A percentile compares a stretch with the other conserved stretches of the same genome.
These are phyloP conservation scores for Phytophthora tentaculata DNA, from an alignment of 352 stramenopile species.

Conservation along the genomic window DNA sequence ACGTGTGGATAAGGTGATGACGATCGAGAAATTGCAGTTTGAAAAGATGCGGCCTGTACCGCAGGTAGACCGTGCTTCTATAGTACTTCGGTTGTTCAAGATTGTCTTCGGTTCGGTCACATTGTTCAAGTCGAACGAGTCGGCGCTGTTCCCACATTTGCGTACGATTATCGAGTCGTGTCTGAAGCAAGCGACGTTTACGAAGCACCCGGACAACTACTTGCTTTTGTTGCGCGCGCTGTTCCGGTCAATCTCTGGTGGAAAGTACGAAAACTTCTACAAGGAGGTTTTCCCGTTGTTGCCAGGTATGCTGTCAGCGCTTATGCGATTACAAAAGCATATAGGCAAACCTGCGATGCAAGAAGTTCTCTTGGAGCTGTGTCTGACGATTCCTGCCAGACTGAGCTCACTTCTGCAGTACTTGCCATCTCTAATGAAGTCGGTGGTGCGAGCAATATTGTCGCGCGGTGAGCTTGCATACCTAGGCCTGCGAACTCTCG, in stretches of 20 bases:
- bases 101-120: slow-evolving; percentile 97
- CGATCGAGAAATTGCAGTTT: slow-evolving; percentile 76
- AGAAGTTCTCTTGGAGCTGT: slow-evolving; percentile 95
- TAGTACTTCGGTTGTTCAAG: slow-evolving; percentile 94
- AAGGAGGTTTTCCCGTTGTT: slow-evolving; percentile 96
- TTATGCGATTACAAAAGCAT: slow-evolving; percentile 93
- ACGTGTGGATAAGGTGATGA: slow-evolving; percentile 76
- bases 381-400: slow-evolving; percentile 95
- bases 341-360: slow-evolving; percentile 89
- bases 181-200: slow-evolving; percentile 91
- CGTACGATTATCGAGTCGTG: slow-evolving; percentile 94
- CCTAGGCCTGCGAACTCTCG: slow-evolving; percentile 94
- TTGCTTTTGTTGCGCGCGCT: slow-evolving; percentile 93
- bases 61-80: slow-evolving; percentile 80
- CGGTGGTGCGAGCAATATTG: slow-evolving; percentile 94
- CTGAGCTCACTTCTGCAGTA: slow-evolving; percentile 97
- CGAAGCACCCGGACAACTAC: slow-evolving; percentile 94
- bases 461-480: slow-evolving; percentile 96
- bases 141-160: slow-evolving; percentile 93
- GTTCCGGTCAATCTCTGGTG: slow-evolving; percentile 96
- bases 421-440: slow-evolving; percentile 95
- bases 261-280: slow-evolving; percentile 99
- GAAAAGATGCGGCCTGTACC: slow-evolving; percentile 80
- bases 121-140: slow-evolving; percentile 97
- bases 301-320: slow-evolving; percentile 91